Base-by-base conservation (phyloP, 192 early-diverging fungal genomes). In the Paraglomus occultum region DNA sequence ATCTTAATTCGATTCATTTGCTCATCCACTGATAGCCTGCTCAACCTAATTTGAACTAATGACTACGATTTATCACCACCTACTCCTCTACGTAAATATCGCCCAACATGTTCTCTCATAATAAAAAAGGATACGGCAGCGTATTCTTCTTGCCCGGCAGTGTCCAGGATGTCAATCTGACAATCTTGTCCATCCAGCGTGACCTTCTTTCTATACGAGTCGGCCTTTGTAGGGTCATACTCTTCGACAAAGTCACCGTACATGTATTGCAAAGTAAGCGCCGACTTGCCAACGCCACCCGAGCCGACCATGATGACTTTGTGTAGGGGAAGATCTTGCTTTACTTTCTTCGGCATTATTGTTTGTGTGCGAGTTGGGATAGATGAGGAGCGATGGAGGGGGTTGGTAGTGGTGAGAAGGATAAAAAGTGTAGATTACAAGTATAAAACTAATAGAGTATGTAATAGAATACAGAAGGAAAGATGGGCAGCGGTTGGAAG, bases 181-280 rank as follows among this genome's bases (percentile, higher is more conserved):
- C 90, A 91, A 59, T 94, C 92, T 31, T 84, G 82, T 18, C 76
- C 77, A 71, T 94, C 92, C 47, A 78, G 88, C 20, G 76, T 71
- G 45, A 90, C 83, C 77, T 93, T 94, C 76, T 94, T 95, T 42
- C 91, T 83, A 79, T 95, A 95, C 40, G 87, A 90, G 75, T 95
- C 93, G 52, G 92, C 93, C 72, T 94, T 95, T 47, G 93, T 95
- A 23, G 93, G 93, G 74, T 95, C 93, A 79, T 95, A 95, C 74
- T 95, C 92, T 79, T 95, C 92, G 59, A 93, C 89, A 80, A 95
- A 95, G 82, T 95, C 92, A 63, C 93, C 92, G 62, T 94, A 94
- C 91, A 93, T 89, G 82, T 89, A 94, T 77, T 94, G 90, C 38
- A 95, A 80, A 0, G 93, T 94, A 43, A 95, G 74, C 11, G 93